Conservation (phyloP, 371 early-diverging fungal genomes). For the Mucor sp. region DNA sequence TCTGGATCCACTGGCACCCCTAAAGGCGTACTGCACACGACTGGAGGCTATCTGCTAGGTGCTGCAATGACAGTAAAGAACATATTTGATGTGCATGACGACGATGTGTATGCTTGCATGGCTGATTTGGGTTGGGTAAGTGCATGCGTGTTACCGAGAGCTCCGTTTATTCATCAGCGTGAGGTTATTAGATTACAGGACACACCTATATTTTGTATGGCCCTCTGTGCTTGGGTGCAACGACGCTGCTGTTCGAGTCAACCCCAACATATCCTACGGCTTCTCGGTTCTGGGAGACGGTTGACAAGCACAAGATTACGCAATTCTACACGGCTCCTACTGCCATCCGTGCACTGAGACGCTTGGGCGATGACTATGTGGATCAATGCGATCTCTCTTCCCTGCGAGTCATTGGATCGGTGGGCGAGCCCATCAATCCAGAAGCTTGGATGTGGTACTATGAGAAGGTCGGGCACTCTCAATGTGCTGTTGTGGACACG, state of each 20-base stretch:
- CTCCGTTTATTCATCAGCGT: too few relatives aligned
- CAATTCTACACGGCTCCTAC: conserved; percentile 99
- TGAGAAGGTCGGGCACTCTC: conserved; percentile 82
- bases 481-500: conserved; percentile 95
- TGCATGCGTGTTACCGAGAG: background rate
- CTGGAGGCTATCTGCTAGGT: conserved; percentile 93
- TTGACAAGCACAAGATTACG: conserved; percentile 90
- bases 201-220: conserved; percentile 96
- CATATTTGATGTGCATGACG: conserved; percentile 86
- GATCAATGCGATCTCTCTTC: conserved; percentile 74
- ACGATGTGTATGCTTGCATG: conserved; percentile 84
- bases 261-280: conserved; percentile 86
- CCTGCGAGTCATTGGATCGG: conserved; percentile 92
- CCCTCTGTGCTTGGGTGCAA: conserved; percentile 87
- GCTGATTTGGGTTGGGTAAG: conserved; percentile 80
- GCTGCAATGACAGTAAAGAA: conserved; percentile 85
- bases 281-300: conserved; percentile 81
- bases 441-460: conserved; percentile 99
- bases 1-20: conserved; percentile 94
- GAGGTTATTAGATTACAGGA: conserved; percentile 43
- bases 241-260: conserved; percentile 94
- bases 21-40: conserved; percentile 89
- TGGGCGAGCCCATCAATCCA: conserved; percentile 99
- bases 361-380: conserved; percentile 83
- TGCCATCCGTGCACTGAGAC: conserved; percentile 92